A percentile compares a stretch with the other conserved stretches of the same genome.
These are phyloP conservation scores for Xylariaceae sp. DNA, from an alignment of 2,329 filamentous ascomycete species.

Conservation along the genomic window DNA sequence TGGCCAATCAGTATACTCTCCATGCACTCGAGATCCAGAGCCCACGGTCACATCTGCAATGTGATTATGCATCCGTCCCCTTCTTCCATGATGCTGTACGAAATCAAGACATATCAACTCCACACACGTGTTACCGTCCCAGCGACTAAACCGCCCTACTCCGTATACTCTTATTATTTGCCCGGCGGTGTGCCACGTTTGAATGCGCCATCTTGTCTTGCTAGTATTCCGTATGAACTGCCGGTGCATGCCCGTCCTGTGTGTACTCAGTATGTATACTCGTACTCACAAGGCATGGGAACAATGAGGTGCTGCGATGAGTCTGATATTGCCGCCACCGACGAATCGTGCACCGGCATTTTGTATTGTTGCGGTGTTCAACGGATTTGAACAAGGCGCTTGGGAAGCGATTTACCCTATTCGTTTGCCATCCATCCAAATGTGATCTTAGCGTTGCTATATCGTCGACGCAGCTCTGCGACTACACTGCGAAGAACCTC, in stretches of 20 bases:
- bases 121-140: conserved; percentile 16
- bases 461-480: conserved; percentile 9
- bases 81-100: background rate
- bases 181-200: conserved; percentile 14
- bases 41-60: conserved; percentile 13
- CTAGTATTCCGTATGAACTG: background rate
- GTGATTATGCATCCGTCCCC: background rate
- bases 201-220: conserved; percentile 8
- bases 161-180: background rate
- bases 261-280: background rate
- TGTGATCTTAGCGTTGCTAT: conserved; percentile 9
- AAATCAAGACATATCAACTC: conserved; percentile 8
- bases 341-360: background rate
- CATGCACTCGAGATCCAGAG: conserved; percentile 5
- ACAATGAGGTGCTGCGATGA: background rate
- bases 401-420: background rate
- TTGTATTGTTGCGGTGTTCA: background rate
- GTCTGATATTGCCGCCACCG: background rate
- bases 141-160: conserved; percentile 6
- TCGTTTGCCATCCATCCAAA: conserved; percentile 11
- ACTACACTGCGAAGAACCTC: conserved; percentile 6
- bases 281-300: background rate
- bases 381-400: background rate
- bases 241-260: background rate
- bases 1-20: conserved; percentile 6